Base-by-base conservation (phyloP, 257 asterid genomes). In the Gardenia jasminoides region DNA sequence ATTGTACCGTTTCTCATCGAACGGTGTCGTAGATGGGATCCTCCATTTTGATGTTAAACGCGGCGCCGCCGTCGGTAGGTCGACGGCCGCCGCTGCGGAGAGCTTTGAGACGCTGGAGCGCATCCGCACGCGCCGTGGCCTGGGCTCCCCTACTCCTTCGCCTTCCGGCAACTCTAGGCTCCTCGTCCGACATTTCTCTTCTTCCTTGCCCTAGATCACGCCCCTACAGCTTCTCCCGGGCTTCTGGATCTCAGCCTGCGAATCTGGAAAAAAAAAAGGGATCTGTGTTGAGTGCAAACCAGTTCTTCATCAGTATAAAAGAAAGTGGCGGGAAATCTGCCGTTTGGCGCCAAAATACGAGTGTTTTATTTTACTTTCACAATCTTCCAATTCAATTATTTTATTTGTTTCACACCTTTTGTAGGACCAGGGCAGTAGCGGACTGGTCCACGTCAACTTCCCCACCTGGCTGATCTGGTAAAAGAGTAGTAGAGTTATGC, bases 1-100 rank as follows among this genome's bases (percentile, higher is more conserved):
- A 58, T 90, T 89, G 83, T 95, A 95, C 91, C 92, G 89, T n/a
- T 91, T 94, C 0, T 93, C 99, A 50, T 95, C 97, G 3, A 95
- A 95, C 92, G 1, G 91, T 85, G 75, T 93, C 99, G 76, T 91
- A 95, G 59, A 95, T 95, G 16, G 92, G 97, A 78, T 89, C 81
- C 70, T 93, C 97, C 85, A 93, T 84, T 84, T 89, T 95, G 72
- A 95, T 64, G 85, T 92, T 94, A 79, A 85, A 83, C 65, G 90
- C 91, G 2, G 89, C 93, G 10, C 88, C 83, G 17, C 68, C 81
- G 0, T 91, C 95, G 67, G 84, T 44, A 26, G 90, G 88, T 56
- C 92, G 90, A 41, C 92, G 91, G 71, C 89, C 92, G 67, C 95
- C 96, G 43, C 90, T 84, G 4, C 90, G 89, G 80, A 80, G 80